Conservation (phyloP, 2,329 filamentous ascomycete species). For the Alternaria triticimaculans region DNA sequence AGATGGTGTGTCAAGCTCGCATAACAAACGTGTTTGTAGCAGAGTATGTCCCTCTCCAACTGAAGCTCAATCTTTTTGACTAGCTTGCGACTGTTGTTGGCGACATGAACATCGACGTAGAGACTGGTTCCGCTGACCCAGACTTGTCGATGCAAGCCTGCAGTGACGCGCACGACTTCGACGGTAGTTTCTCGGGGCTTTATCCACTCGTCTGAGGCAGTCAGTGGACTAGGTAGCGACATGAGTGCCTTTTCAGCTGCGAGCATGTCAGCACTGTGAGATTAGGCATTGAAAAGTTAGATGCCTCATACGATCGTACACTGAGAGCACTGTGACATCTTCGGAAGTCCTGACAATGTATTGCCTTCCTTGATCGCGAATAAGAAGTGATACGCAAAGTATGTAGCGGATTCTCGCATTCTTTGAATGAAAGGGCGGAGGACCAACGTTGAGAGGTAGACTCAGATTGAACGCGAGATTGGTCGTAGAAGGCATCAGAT, state of each 20-base stretch:
- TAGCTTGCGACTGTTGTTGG: constrained; percentile 57
- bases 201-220: constrained; percentile 56
- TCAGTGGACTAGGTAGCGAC: constrained; percentile 60
- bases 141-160: constrained; percentile 63
- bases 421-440: constrained; percentile 61
- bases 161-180: constrained; percentile 58
- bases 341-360: constrained; percentile 59
- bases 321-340: constrained; percentile 59
- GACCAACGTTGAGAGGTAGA: constrained; percentile 61
- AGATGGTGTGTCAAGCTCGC: not conserved
- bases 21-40: constrained; percentile 56
- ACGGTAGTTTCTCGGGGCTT: constrained; percentile 49
- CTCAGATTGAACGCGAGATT: constrained; percentile 60
- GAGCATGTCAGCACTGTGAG: constrained; percentile 8
- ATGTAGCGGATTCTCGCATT: constrained; percentile 60
- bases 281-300: not conserved
- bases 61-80: constrained; percentile 60
- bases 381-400: constrained; percentile 56
- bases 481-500: constrained; percentile 55
- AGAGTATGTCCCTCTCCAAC: constrained; percentile 59
- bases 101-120: constrained; percentile 61
- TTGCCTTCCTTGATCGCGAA: constrained; percentile 57
- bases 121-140: constrained; percentile 64
- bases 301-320: constrained; percentile 57
- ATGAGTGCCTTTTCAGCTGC: constrained; percentile 61